These are phyloP conservation scores for Arthrinium puccinioides DNA, from an alignment of 2,329 filamentous ascomycete genomes.

Conservation along the genomic window DNA sequence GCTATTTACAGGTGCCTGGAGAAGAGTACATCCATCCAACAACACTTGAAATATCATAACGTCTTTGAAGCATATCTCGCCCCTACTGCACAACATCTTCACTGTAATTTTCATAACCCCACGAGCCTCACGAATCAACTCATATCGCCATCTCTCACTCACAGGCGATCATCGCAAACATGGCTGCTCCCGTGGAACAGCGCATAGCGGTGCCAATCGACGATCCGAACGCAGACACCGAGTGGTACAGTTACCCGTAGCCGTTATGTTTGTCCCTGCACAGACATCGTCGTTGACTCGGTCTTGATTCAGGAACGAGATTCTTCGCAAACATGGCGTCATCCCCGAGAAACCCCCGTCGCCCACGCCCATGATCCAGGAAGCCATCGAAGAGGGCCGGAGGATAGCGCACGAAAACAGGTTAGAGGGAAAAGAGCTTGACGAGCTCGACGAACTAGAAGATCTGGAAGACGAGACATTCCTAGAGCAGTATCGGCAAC, in stretches of 20 bases:
- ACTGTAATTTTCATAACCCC: too few relatives aligned
- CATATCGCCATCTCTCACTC: too few relatives aligned
- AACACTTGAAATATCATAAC: too few relatives aligned
- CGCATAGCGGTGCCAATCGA: constrained; percentile 77
- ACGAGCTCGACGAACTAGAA: constrained; percentile 88
- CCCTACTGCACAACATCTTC: too few relatives aligned
- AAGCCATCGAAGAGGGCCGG: constrained; percentile 79
- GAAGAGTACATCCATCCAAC: too few relatives aligned
- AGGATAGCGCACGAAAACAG: constrained; percentile 84
- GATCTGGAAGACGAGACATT: constrained; percentile 94
- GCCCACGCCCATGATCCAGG: constrained; percentile 91
- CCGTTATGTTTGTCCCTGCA: too few relatives aligned
- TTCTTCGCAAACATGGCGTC: constrained; percentile 89
- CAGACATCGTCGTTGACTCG: not conserved
- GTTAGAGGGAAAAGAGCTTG: constrained; percentile 87
- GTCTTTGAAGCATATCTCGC: too few relatives aligned
- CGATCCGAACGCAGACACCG: constrained; percentile 93
- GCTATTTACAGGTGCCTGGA: too few relatives aligned
- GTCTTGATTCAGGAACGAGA: constrained; percentile 72
- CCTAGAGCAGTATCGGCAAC: constrained; percentile 78
- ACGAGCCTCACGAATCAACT: too few relatives aligned
- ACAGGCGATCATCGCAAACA: too few relatives aligned
- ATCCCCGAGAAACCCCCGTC: constrained; percentile 98
- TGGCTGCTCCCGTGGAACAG: constrained; percentile 58
- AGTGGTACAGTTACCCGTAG: constrained; percentile 59